Base-by-base conservation (phyloP, 2,329 filamentous ascomycete genomes). In the Cytospora chrysosperma region DNA sequence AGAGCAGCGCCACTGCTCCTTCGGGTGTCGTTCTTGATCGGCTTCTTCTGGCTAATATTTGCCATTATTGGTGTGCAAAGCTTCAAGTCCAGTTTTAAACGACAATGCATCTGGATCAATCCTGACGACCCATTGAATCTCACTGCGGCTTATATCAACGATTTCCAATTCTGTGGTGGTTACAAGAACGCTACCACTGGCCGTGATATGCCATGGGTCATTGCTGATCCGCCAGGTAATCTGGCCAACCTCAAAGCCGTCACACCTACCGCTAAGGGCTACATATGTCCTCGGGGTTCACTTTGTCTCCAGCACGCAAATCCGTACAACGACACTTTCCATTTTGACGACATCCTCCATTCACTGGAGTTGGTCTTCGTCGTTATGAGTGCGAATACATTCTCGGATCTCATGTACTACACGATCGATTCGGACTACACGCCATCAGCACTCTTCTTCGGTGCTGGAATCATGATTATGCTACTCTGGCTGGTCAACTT, bases 371-470 rank as follows among this genome's bases (percentile, higher is more conserved):
- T 98, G 63, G 93, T 99, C 2, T 99, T 99, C 72, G 92, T 99
- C 58, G 89, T 99, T 72, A 99, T 99, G 92, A 97, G 92, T 71
- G 94, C 93, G 56, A 99, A 99, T 74, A 99, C 95, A 0, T 99
- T 96, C 76, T 90, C 92, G 1, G 92, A 98, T 75, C 79, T 98
- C 59, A 92, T 99, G 81, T 99, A 99, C 75, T 91, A 92, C 70
- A 93, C 94, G 5, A 93, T 91, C 59, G 88, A 96, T 71, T 96
- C 92, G 28, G 95, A 99, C 74, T 98, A 96, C 71, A 84, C 96
- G 8, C 85, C 91, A 19, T 88, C 93, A 4, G 92, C 93, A 1
- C 79, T 98, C 3, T 99, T 88, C 71, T 89, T 89, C 62, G 87
- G 82, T 28, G 85, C 83, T 15, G 85, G 84, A 27, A 94, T 97